A percentile compares a stretch with the other conserved stretches of the same genome.
Evolutionary conservation across 495 filamentous ascomycete genomes (phyloP).

Genomic region (Viridothelium virens): DNA sequence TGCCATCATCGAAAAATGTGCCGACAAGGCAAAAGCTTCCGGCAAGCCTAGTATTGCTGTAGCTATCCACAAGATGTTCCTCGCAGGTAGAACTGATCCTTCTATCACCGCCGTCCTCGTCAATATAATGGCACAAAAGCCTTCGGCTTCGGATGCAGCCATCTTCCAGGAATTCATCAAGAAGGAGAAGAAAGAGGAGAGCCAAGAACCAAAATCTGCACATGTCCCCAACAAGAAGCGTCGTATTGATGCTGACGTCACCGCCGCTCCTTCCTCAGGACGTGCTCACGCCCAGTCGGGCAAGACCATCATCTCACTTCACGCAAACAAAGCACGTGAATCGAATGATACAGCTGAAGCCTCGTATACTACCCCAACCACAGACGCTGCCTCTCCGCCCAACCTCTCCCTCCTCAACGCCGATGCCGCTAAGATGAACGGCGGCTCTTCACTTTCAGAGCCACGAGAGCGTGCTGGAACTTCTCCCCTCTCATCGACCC

Average conservation of each 20-base stretch:
- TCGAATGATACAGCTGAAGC: not conserved
- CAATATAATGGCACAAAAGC: slow-evolving; percentile 26
- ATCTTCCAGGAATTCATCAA: slow-evolving; percentile 28
- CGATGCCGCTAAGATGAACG: not conserved
- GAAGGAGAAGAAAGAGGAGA: slow-evolving; percentile 19
- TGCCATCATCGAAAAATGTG: slow-evolving; percentile 25
- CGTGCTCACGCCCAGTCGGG: not conserved
- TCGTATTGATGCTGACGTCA: not conserved
- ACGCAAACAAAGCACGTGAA: not conserved
- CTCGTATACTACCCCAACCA: not conserved
- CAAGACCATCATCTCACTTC: not conserved
- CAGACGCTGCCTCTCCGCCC: not conserved
- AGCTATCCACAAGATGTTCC: slow-evolving; percentile 27
- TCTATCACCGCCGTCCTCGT: slow-evolving; percentile 23
- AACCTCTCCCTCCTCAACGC: not conserved
- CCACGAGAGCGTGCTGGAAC: not conserved
- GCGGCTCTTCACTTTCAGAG: not conserved
- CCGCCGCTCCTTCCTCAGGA: not conserved
- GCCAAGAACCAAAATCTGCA: not conserved
- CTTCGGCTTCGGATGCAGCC: slow-evolving; percentile 21
- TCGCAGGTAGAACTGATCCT: slow-evolving; percentile 19
- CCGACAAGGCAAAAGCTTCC: slow-evolving; percentile 20
- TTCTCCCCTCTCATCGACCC: slow-evolving; percentile 7
- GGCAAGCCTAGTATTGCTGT: slow-evolving; percentile 24
- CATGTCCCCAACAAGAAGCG: not conserved